phyloP scores from a whole-genome alignment of 2,329 filamentous ascomycete genomes.

The Claviceps sp. region DNA sequence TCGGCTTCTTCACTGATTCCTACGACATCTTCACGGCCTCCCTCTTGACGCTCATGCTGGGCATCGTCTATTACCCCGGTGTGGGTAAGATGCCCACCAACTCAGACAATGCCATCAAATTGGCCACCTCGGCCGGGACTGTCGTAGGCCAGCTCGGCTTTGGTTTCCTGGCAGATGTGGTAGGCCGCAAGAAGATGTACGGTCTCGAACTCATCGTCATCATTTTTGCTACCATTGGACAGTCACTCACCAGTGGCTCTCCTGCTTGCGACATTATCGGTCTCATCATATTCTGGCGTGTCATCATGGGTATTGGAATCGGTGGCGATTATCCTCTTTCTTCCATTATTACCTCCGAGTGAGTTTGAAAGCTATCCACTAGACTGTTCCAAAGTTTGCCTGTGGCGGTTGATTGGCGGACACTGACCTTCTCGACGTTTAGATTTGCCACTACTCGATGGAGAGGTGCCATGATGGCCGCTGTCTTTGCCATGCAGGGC shows the following conservation, averaged over 20 bases:
- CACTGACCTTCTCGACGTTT: not conserved
- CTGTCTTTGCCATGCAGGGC: constrained; percentile 80
- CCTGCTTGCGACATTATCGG: constrained; percentile 49
- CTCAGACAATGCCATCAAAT: constrained; percentile 73
- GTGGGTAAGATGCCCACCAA: constrained; percentile 47
- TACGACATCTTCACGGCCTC: constrained; percentile 74
- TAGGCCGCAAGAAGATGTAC: constrained; percentile 61
- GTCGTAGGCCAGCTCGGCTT: constrained; percentile 74
- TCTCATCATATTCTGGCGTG: constrained; percentile 67
- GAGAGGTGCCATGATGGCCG: constrained; percentile 76
- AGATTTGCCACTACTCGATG: constrained; percentile 66
- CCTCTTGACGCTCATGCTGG: constrained; percentile 61
- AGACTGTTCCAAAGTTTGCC: not conserved
- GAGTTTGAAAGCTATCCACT: constrained; percentile 7
- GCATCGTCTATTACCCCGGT: constrained; percentile 59
- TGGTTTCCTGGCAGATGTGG: constrained; percentile 61
- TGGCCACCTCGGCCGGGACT: constrained; percentile 70
- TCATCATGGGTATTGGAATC: constrained; percentile 46
- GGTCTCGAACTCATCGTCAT: constrained; percentile 70
- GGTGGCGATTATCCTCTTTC: constrained; percentile 62
- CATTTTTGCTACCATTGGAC: constrained; percentile 64
- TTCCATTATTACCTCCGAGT: constrained; percentile 76
- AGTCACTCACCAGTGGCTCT: constrained; percentile 52
- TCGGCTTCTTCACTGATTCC: constrained; percentile 81
- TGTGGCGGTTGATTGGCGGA: not conserved